Conservation (phyloP, 495 filamentous ascomycete genomes). For the Penicillium roqueforti region DNA sequence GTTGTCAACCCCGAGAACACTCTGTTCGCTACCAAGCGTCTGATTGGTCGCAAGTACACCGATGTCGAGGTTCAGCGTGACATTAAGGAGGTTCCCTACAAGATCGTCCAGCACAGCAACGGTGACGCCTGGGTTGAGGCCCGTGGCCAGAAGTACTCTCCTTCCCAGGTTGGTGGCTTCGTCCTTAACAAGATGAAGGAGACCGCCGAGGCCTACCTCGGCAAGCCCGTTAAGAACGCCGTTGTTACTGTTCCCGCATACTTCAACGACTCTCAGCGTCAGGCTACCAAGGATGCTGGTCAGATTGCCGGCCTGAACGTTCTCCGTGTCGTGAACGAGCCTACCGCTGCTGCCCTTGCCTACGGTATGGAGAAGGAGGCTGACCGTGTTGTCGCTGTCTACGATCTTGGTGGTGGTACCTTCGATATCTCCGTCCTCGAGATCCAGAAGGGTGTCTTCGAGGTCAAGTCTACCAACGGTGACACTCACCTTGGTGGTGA, state of each 20-base stretch:
- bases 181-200: conserved; percentile 98
- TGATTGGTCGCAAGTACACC: conserved; percentile 98
- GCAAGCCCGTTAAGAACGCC: conserved; percentile 87
- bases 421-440: conserved; percentile 98
- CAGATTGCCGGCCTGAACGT: conserved; percentile 95
- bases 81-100: conserved; percentile 97
- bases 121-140: conserved; percentile 98
- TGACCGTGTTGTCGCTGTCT: conserved; percentile 89
- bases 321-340: conserved; percentile 95
- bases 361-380: conserved; percentile 93
- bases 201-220: conserved; percentile 86
- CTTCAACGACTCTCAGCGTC: conserved; percentile 97
- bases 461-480: conserved; percentile 98
- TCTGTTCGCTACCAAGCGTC: conserved; percentile 97
- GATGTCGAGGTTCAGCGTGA: conserved; percentile 96
- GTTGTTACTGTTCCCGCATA: conserved; percentile 96
- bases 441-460: conserved; percentile 97
- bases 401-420: conserved; percentile 97
- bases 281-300: conserved; percentile 96
- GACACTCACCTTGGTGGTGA: conserved; percentile 97
- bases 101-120: conserved; percentile 97
- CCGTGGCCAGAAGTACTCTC: conserved; percentile 95
- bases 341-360: conserved; percentile 88
- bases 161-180: conserved; percentile 97
- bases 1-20: conserved; percentile 99